These are phyloP conservation scores for Diaporthe caulivora DNA, from an alignment of 2,329 filamentous ascomycete genomes.

Conservation along the genomic window DNA sequence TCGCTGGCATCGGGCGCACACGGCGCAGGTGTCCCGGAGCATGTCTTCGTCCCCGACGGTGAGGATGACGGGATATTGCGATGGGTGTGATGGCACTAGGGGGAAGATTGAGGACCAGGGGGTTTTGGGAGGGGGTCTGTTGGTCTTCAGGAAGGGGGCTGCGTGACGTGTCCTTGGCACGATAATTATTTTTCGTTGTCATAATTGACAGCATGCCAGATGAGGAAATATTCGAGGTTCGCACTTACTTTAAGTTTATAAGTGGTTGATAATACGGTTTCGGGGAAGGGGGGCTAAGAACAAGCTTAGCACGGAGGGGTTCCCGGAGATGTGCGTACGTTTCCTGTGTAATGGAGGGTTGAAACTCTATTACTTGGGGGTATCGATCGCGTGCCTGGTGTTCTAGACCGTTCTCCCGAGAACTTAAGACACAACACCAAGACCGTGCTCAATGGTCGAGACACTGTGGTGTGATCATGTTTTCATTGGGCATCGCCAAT, in stretches of 20 bases:
- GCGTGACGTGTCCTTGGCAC: too few species aligned
- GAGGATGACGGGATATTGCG: neutral
- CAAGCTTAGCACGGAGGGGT: too few species aligned
- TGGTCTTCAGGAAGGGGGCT: too few species aligned
- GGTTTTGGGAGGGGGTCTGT: too few species aligned
- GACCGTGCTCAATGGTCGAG: neutral
- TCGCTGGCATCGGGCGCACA: too few species aligned
- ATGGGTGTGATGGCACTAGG: neutral
- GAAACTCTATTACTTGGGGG: neutral
- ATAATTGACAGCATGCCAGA: neutral
- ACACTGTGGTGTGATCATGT: neutral
- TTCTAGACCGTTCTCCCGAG: neutral
- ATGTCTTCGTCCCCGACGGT: neutral
- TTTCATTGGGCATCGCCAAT: neutral
- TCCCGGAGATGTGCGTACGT: neutral
- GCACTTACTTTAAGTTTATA: neutral
- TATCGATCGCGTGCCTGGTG: neutral
- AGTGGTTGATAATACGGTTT: neutral
- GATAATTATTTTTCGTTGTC: too few species aligned
- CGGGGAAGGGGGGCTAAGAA: neutral
- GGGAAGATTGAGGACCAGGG: too few species aligned
- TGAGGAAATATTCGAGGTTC: neutral
- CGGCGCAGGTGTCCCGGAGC: neutral
- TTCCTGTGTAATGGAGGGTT: neutral
- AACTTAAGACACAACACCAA: neutral